phyloP scores from a whole-genome alignment of 2,329 filamentous ascomycete genomes.

The Cladosporium oxysporum region DNA sequence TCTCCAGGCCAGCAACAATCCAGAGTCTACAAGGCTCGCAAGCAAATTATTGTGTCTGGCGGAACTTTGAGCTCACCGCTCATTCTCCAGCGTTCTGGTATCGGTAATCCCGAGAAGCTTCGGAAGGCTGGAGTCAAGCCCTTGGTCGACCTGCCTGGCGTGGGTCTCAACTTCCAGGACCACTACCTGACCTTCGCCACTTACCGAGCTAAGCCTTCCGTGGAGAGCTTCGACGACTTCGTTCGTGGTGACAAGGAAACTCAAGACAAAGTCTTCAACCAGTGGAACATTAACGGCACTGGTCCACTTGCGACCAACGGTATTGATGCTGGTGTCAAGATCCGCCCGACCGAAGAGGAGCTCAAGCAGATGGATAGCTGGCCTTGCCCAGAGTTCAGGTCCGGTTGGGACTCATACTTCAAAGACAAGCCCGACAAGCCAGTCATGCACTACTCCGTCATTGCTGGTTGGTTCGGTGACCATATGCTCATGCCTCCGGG shows the following conservation, averaged over 20 bases:
- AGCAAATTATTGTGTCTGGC: conserved; percentile 60
- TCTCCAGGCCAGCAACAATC: conserved; percentile 54
- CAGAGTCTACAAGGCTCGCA: conserved; percentile 66
- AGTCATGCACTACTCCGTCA: conserved; percentile 70
- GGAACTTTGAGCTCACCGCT: conserved; percentile 56
- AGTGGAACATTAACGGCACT: conserved; percentile 78
- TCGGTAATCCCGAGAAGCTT: conserved; percentile 56
- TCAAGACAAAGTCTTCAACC: conserved; percentile 72
- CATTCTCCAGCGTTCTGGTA: conserved; percentile 64
- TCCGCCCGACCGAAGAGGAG: conserved; percentile 57
- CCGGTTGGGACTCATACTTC: conserved; percentile 58
- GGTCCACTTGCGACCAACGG: conserved; percentile 76
- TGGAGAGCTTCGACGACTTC: conserved; percentile 80
- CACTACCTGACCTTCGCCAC: conserved; percentile 57
- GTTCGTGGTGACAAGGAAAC: conserved; percentile 70
- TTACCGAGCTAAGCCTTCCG: conserved; percentile 56
- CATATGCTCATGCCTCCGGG: conserved; percentile 67
- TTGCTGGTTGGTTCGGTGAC: conserved; percentile 60
- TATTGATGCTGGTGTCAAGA: conserved; percentile 70
- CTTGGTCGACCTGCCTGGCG: conserved; percentile 51
- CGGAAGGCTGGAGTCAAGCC: conserved; percentile 48
- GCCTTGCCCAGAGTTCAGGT: conserved; percentile 63
- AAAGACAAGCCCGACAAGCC: conserved; percentile 48
- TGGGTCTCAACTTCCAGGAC: conserved; percentile 58
- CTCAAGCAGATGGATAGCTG: conserved; percentile 58